Evolutionary conservation across 768 basidiomycete genomes (phyloP).

Genomic region (Phylloporus sp.): DNA sequence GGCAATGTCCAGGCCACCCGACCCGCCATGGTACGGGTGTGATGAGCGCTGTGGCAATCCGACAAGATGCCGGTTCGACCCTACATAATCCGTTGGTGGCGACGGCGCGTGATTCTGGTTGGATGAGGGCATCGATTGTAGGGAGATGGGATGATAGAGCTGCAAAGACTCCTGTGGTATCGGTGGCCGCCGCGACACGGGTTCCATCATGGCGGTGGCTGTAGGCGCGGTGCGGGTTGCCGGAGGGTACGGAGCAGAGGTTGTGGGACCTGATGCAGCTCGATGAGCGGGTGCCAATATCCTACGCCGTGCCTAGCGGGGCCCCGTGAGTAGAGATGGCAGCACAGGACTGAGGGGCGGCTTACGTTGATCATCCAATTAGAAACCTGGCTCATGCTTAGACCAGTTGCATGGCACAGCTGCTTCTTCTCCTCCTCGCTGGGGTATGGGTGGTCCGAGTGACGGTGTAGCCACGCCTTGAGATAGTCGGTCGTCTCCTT

Average conservation of each 20-base stretch:
- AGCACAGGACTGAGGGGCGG: slow-evolving; percentile 22
- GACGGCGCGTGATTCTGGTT: slow-evolving; percentile 33
- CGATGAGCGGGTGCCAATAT: slow-evolving; percentile 81
- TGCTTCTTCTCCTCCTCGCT: slow-evolving; percentile 90
- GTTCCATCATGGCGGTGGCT: slow-evolving; percentile 28
- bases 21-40: slow-evolving; percentile 26
- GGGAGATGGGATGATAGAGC: slow-evolving; percentile 75
- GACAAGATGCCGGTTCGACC: slow-evolving; percentile 45
- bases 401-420: slow-evolving; percentile 77
- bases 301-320: slow-evolving; percentile 65
- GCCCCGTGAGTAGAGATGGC: slow-evolving; percentile 12
- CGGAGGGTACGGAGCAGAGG: slow-evolving; percentile 67
- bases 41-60: slow-evolving; percentile 37
- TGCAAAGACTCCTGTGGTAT: slow-evolving; percentile 70
- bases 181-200: slow-evolving; percentile 54
- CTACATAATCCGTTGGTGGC: slow-evolving; percentile 38
- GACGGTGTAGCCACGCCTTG: slow-evolving; percentile 84
- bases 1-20: slow-evolving; percentile 22
- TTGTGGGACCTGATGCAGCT: slow-evolving; percentile 71
- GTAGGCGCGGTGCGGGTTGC: slow-evolving; percentile 33
- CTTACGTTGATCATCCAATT: slow-evolving; percentile 92
- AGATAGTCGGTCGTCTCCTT: slow-evolving; percentile 89
- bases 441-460: slow-evolving; percentile 87
- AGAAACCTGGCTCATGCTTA: slow-evolving; percentile 87
- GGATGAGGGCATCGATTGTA: slow-evolving; percentile 47